Percentiles rank a stretch among this genome's conserved stretches.
Evolutionary conservation across 1,284 basidiomycete genomes (phyloP).

Genomic region (Bondarzewia mesenterica): DNA sequence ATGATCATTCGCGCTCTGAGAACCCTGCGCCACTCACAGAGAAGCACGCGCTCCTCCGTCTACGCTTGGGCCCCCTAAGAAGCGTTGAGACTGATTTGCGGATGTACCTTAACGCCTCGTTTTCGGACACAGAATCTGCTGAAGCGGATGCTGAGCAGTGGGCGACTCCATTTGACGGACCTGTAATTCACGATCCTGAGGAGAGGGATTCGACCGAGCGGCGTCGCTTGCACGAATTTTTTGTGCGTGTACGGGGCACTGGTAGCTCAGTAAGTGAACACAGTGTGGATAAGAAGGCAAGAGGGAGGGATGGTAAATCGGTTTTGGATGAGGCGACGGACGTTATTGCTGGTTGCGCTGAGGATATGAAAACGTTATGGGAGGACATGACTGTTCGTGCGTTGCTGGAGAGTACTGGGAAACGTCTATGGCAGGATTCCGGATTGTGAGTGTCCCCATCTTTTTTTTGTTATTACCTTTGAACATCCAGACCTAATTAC

Average conservation of each 20-base stretch:
- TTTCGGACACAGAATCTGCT: slow-evolving; percentile 13
- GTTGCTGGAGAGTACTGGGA: slow-evolving; percentile 36
- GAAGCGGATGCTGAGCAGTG: neutral
- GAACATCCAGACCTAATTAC: too few species aligned
- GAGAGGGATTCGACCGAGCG: neutral
- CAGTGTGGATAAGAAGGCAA: slow-evolving; percentile 4
- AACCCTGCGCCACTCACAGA: slow-evolving; percentile 34
- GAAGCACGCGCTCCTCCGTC: slow-evolving; percentile 48
- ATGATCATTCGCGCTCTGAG: neutral
- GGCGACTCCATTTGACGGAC: neutral
- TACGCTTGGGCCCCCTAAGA: slow-evolving; percentile 49
- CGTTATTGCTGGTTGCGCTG: slow-evolving; percentile 45
- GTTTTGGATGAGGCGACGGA: slow-evolving; percentile 29
- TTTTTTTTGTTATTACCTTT: neutral
- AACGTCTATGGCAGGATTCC: slow-evolving; percentile 46
- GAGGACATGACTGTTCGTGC: slow-evolving; percentile 41
- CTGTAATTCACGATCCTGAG: neutral
- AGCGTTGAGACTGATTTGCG: slow-evolving; percentile 55
- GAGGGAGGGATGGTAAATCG: slow-evolving; percentile 17
- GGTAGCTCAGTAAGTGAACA: slow-evolving; percentile 42
- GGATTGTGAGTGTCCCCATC: slow-evolving; percentile 48
- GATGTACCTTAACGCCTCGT: slow-evolving; percentile 44
- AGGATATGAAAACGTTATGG: slow-evolving; percentile 59
- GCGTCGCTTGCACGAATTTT: slow-evolving; percentile 35
- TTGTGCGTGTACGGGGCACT: slow-evolving; percentile 48